Conservation (phyloP, 176 grass and related monocot genomes). For the Oryza longistaminata region DNA sequence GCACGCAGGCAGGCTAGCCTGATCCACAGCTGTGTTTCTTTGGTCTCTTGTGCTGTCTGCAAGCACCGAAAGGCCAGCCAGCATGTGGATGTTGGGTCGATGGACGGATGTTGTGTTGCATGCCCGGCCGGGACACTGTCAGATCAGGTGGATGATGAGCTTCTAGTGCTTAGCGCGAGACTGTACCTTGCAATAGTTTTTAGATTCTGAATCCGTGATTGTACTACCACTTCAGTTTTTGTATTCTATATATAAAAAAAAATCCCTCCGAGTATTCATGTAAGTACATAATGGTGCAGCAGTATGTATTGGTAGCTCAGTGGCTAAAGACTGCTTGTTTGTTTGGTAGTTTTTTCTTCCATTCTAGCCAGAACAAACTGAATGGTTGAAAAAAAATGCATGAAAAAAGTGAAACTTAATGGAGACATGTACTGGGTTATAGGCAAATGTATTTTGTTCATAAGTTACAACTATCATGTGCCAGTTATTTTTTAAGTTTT, state of each 20-base stretch:
- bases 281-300: background rate
- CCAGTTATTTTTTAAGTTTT: background rate
- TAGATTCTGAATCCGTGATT: constrained; percentile 32
- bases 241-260: background rate
- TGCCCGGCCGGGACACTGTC: background rate
- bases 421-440: background rate
- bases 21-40: constrained; percentile 40
- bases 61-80: constrained; percentile 25
- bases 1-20: background rate
- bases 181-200: constrained; percentile 18
- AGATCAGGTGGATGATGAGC: constrained; percentile 29
- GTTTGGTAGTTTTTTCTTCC: background rate
- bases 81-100: constrained; percentile 8
- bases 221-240: background rate
- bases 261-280: background rate
- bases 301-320: background rate
- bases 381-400: background rate
- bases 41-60: constrained; percentile 51
- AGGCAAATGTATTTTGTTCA: background rate
- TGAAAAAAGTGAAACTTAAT: background rate
- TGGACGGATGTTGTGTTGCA: background rate
- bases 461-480: background rate
- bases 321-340: background rate
- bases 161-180: constrained; percentile 17
- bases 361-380: background rate